A percentile compares a stretch with the other conserved stretches of the same genome.
Evolutionary conservation across 2,329 filamentous ascomycete genomes (phyloP).

Genomic region (Fusarium ambrosium): DNA sequence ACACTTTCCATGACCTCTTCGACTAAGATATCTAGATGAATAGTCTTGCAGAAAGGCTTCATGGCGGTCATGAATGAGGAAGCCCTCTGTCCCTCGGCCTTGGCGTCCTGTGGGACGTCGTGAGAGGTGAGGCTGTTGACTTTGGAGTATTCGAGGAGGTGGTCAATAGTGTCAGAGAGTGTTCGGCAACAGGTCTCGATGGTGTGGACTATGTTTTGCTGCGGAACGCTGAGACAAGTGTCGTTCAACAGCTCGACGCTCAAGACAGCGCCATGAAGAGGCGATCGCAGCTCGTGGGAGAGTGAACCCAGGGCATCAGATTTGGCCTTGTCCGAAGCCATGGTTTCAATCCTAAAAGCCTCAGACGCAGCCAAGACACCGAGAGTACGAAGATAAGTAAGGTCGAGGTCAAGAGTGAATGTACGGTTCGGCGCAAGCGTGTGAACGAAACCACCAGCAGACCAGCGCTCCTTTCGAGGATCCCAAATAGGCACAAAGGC

Average conservation of each 20-base stretch:
- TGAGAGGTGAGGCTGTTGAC: conserved; percentile 57
- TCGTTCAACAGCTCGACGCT: conserved; percentile 67
- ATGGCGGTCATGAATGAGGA: conserved; percentile 12
- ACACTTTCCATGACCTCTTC: conserved; percentile 64
- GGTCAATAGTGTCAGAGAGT: conserved; percentile 67
- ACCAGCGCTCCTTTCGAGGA: conserved; percentile 60
- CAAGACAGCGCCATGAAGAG: conserved; percentile 71
- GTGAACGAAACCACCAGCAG: conserved; percentile 64
- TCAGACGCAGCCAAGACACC: conserved; percentile 69
- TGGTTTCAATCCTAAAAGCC: conserved; percentile 59
- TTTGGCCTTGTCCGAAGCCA: conserved; percentile 62
- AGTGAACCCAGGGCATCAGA: conserved; percentile 71
- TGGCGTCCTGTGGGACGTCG: conserved; percentile 4
- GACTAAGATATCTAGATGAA: conserved; percentile 56
- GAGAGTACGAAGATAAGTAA: conserved; percentile 66
- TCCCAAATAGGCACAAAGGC: conserved; percentile 65
- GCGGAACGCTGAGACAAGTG: conserved; percentile 61
- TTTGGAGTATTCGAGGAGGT: conserved; percentile 68
- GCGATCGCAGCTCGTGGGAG: conserved; percentile 72
- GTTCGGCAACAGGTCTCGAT: conserved; percentile 66
- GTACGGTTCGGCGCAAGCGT: conserved; percentile 58
- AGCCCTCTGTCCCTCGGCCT: conserved; percentile 1
- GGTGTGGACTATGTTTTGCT: conserved; percentile 61
- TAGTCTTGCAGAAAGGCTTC: conserved; percentile 38
- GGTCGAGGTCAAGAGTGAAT: conserved; percentile 62